Evolutionary conservation across 75 land plant genomes (phyloP), one percentile per base, ranked within the genome.

Genomic region (Azolla pinnata): DNA sequence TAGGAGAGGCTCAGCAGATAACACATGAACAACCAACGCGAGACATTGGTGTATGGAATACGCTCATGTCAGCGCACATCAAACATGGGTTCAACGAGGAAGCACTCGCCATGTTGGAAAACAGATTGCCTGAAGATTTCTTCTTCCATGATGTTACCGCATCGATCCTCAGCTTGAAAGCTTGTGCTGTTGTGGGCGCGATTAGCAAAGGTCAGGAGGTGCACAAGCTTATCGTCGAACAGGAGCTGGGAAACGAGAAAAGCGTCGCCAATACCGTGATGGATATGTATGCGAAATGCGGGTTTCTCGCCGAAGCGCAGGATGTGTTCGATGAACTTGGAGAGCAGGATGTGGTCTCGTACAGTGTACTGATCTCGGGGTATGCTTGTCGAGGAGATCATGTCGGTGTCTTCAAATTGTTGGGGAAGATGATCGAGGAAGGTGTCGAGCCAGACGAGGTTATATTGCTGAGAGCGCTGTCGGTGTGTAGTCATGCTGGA

Each of bases 261-360:
- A 25, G 18, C 31, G 42, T 67, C 23, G 65, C 28, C 17, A 61
- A 49, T 52, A 40, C 70, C 28, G 56, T 67, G 18, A 49, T 67
- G 25, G 63, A 61, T 57, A 47, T 67, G 64, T 67, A 67, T 53
- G 44, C 32, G 17, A 67, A 60, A 34, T 67, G 70, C 51, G 63
- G 64, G 7, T 53, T 27, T 14, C 33, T 67, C 24, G 38, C 4
- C 4, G 5, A 44, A 2, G 70, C 65, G 21, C 33, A 25, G 20
- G 14, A 32, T 29, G 33, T 60, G 31, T 61, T 60, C 61, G 70
- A 67, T 28, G 17, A 34, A 23, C 20, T 51, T 27, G 31, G 9
- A 1, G 30, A 33, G 29, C 47, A 51, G 35, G 38, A 62, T 38
- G 25, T 61, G 18, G 70, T 45, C 26, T 33, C 55, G 17, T 64